Base-by-base conservation (phyloP, 345 rosid species). In the Populus euphratica region DNA sequence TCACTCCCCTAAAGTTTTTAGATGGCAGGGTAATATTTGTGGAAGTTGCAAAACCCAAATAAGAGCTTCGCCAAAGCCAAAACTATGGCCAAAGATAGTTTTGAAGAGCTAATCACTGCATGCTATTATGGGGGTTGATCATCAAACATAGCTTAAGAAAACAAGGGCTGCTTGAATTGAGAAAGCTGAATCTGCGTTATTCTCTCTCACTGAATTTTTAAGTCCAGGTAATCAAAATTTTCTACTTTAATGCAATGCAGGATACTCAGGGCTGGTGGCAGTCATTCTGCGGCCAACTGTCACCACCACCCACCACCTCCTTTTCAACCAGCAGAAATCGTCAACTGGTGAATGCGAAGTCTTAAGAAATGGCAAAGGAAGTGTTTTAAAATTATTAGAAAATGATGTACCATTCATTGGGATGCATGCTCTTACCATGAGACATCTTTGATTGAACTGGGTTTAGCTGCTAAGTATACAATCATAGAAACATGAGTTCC, bases 21-120 rank as follows among this genome's bases (percentile, higher is more conserved):
- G 90, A 91, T 86, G 98, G 96, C 87, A 90, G 96, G 79, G 94
- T 91, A 33, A 91, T 90, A 78, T 91, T 91, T 36, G 93, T 93
- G 78, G 96, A 93, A 76, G 85, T 87, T 66, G 94, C 94, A 39
- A 93, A 89, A 82, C 79, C 92, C 17, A 88, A 80, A 69, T 79
- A 88, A 43, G 96, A 88, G 81, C 84, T 88, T 36, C 85, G 86
- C 52, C 88, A 73, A 74, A 79, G 76, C 79, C 75, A 43, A 12
- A 77, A 82, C 80, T 74, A 27, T 66, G 84, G 79, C 47, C 87
- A 63, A 75, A 80, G 80, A 66, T 76, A 59, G 44, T 65, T 43
- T 20, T 83, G 75, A 83, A 62, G 31, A 17, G 29, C 33, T 0
- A 14, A 9, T 41, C 38, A 66, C 4, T n/a, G 2, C 38, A 6